Conservation (phyloP, 208 protist species). For the Trypanosoma scelopori region DNA sequence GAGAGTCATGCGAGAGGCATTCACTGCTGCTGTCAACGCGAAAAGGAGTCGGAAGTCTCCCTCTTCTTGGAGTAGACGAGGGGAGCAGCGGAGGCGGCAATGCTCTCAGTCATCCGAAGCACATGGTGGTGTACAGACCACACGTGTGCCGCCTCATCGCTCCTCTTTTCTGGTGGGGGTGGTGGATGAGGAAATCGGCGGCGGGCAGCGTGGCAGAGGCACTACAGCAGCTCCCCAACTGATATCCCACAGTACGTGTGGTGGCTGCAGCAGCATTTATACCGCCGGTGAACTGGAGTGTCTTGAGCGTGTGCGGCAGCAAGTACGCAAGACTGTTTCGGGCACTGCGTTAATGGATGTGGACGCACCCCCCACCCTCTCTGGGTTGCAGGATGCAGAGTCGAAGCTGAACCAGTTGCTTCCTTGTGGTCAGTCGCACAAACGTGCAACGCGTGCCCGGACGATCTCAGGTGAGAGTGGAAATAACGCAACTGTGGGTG, state of each 20-base stretch:
- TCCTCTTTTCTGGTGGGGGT: background rate
- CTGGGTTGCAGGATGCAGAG: too few relatives aligned
- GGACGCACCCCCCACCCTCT: background rate
- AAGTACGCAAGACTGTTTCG: background rate
- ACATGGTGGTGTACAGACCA: too few relatives aligned
- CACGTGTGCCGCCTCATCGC: background rate
- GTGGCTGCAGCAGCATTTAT: background rate
- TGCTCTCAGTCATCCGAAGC: too few relatives aligned
- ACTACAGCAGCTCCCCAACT: background rate
- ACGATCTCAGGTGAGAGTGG: too few relatives aligned
- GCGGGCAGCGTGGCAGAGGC: background rate
- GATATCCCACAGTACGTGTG: background rate
- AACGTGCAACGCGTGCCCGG: too few relatives aligned
- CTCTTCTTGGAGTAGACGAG: background rate
- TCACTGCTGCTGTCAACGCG: background rate
- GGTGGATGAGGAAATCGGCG: background rate
- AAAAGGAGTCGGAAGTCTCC: background rate
- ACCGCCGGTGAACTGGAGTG: background rate
- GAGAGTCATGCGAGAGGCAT: conserved; percentile 24
- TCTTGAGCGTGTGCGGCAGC: background rate
- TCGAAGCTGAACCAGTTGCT: too few relatives aligned
- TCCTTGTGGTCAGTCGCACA: too few relatives aligned
- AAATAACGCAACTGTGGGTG: too few relatives aligned
- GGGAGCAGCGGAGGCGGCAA: background rate
- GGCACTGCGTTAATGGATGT: background rate